Evolutionary conservation across 2,329 filamentous ascomycete genomes (phyloP).

Genomic region (Fusarium anthophilum): DNA sequence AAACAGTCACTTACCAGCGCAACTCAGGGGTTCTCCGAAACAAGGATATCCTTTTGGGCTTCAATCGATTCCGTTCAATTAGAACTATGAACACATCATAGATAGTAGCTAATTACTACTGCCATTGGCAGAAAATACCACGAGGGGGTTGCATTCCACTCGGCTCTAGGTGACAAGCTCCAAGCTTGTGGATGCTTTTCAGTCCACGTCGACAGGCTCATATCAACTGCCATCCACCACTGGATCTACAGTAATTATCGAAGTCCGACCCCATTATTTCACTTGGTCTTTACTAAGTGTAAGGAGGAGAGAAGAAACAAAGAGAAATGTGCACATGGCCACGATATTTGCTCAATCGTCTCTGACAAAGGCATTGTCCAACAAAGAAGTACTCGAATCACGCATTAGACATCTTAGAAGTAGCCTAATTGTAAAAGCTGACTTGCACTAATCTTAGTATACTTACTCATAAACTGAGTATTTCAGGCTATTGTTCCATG

Average conservation of each 20-base stretch:
- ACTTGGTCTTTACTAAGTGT: neutral
- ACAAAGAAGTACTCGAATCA: neutral
- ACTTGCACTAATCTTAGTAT: neutral
- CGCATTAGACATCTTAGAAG: neutral
- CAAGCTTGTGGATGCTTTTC: neutral
- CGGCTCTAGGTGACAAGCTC: neutral
- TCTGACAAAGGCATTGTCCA: neutral
- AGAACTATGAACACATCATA: accelerated
- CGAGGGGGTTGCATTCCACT: neutral
- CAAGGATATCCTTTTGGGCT: neutral
- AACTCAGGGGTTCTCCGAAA: neutral
- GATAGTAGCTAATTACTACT: neutral
- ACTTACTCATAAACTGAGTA: accelerated
- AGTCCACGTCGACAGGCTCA: neutral
- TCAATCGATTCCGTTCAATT: neutral
- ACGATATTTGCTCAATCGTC: neutral
- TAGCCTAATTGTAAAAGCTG: too few relatives aligned
- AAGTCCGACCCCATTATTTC: neutral
- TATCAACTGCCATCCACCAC: neutral
- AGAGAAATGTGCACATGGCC: neutral
- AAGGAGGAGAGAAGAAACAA: neutral
- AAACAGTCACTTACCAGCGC: neutral
- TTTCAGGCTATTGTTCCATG: neutral
- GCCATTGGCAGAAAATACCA: neutral
- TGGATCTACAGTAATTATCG: accelerated